Percentiles rank a stretch among this genome's conserved stretches.
phyloP scores from a whole-genome alignment of 345 rosid genomes.

The Rhizophora mangle region DNA sequence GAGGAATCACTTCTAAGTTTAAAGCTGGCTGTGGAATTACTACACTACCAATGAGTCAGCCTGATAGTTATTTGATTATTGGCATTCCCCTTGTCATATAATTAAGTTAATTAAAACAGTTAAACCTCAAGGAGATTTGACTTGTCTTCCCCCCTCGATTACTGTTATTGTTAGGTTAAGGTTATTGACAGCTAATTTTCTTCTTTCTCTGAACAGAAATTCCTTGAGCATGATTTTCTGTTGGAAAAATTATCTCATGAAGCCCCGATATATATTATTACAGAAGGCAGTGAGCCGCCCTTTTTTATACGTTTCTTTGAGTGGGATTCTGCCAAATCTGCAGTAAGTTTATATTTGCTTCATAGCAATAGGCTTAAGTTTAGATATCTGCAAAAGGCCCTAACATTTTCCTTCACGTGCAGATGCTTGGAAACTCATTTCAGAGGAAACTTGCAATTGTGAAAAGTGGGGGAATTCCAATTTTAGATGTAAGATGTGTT shows the following conservation, averaged over 20 bases:
- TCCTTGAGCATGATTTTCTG: conserved; percentile 70
- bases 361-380: background rate
- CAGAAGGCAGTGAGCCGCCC: conserved; percentile 91
- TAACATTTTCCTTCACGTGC: conserved; percentile 26
- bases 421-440: conserved; percentile 97
- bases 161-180: background rate
- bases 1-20: background rate
- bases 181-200: background rate
- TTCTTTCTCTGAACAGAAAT: conserved; percentile 54
- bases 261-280: conserved; percentile 65
- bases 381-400: conserved; percentile 12
- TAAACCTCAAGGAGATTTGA: conserved; percentile 1
- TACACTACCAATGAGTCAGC: background rate
- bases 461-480: conserved; percentile 66
- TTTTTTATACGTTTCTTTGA: conserved; percentile 90
- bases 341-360: conserved; percentile 42
- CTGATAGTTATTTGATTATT: background rate
- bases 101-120: background rate
- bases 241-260: conserved; percentile 64
- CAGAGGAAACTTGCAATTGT: conserved; percentile 82
- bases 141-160: background rate
- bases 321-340: conserved; percentile 86
- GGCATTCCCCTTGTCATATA: background rate
- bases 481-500: conserved; percentile 58
- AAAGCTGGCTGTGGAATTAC: background rate